Evolutionary conservation across 2,329 filamentous ascomycete genomes (phyloP).

Genomic region (Aspergillus brasiliensis): DNA sequence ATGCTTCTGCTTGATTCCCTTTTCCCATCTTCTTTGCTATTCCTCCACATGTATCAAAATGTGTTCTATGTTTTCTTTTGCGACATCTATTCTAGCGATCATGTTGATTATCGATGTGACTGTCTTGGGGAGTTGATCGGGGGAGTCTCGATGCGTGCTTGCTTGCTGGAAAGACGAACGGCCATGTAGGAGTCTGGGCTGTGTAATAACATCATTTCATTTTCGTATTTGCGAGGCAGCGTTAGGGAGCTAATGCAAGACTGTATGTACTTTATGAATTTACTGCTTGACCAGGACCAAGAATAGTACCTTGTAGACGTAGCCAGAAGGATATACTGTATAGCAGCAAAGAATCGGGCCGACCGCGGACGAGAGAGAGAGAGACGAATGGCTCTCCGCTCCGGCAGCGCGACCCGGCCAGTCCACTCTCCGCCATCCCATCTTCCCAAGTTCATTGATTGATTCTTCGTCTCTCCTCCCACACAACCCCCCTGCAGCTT

Average conservation of each 20-base stretch:
- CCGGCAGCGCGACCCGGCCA: neutral
- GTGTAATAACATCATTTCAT: neutral
- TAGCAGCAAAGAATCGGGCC: neutral
- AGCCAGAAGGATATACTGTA: neutral
- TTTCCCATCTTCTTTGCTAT: neutral
- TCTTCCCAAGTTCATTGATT: neutral
- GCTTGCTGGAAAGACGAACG: neutral
- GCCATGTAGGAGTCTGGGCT: constrained; percentile 2
- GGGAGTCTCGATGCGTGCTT: neutral
- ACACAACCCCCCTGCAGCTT: neutral
- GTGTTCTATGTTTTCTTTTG: neutral
- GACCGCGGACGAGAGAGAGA: neutral
- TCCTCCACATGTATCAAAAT: neutral
- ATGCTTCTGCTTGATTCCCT: neutral
- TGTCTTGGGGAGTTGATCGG: neutral
- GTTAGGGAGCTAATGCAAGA: neutral
- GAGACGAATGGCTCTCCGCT: neutral
- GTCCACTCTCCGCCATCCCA: neutral
- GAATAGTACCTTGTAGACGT: neutral
- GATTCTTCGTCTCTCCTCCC: neutral
- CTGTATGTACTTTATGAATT: neutral
- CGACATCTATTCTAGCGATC: constrained; percentile 1
- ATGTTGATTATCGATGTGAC: neutral
- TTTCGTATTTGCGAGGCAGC: neutral
- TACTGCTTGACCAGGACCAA: neutral